phyloP scores from a whole-genome alignment of 1,139 yeast genomes.

The Candida dubliniensis region DNA sequence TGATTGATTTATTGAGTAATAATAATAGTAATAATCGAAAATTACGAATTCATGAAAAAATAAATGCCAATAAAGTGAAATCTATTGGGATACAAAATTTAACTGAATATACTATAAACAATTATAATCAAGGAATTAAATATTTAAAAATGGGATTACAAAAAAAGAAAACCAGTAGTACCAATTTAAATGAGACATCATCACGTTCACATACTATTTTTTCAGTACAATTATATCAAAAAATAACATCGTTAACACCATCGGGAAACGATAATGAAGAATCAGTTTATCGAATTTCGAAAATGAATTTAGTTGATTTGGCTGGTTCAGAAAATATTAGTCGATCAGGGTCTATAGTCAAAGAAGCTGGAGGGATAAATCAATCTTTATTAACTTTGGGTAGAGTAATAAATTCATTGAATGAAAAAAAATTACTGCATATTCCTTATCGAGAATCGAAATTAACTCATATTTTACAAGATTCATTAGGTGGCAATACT shows the following conservation, averaged over 20 bases:
- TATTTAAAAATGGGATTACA: constrained; percentile 55
- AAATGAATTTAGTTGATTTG: constrained; percentile 78
- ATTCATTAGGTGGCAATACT: constrained; percentile 80
- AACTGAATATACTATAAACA: constrained; percentile 53
- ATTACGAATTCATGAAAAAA: constrained; percentile 53
- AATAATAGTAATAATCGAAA: constrained; percentile 41
- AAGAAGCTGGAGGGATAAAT: constrained; percentile 87
- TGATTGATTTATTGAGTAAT: constrained; percentile 57
- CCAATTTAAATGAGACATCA: constrained; percentile 67
- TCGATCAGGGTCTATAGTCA: constrained; percentile 80
- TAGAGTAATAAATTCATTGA: constrained; percentile 72
- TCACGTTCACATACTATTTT: constrained; percentile 76
- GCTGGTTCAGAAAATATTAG: constrained; percentile 87
- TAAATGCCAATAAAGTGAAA: constrained; percentile 4
- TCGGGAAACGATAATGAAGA: constrained; percentile 11
- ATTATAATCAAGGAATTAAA: constrained; percentile 54
- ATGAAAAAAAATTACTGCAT: constrained; percentile 39
- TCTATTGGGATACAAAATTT: constrained; percentile 50
- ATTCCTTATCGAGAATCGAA: constrained; percentile 88
- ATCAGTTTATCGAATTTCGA: constrained; percentile 48
- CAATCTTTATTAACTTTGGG: constrained; percentile 83
- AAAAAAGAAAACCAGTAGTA: constrained; percentile 63
- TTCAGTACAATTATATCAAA: constrained; percentile 57
- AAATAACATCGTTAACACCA: constrained; percentile 23
- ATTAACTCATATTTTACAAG: constrained; percentile 79